phyloP scores from a whole-genome alignment of 2,329 filamentous ascomycete genomes.

The Ceratocystiopsis brevicomis region DNA sequence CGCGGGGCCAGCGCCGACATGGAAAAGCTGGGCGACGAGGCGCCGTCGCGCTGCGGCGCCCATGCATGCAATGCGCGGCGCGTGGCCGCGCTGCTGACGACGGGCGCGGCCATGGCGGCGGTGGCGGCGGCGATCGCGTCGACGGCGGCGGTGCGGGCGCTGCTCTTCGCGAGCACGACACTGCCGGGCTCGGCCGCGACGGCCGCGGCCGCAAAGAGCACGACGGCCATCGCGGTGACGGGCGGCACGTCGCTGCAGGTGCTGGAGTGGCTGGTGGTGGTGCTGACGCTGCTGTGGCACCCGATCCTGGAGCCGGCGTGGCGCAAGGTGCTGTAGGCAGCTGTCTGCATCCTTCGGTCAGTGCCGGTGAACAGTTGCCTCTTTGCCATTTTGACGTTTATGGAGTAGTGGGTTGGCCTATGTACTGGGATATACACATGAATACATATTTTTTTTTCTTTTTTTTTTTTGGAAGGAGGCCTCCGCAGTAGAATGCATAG shows the following conservation, averaged over 20 bases:
- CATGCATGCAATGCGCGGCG: slow-evolving; percentile 1
- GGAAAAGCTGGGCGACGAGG: background rate
- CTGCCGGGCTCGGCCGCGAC: slow-evolving; percentile 3
- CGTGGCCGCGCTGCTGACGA: slow-evolving; percentile 3
- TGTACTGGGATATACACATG: no score
- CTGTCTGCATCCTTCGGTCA: background rate
- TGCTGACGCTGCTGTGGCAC: slow-evolving; percentile 9
- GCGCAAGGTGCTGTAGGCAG: slow-evolving; percentile 1
- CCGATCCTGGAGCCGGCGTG: slow-evolving; percentile 6
- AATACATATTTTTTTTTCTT: no score
- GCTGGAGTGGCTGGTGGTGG: slow-evolving; percentile 10
- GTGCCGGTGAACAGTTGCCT: no score
- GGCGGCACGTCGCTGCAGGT: slow-evolving; percentile 8
- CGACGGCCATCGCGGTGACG: slow-evolving; percentile 1
- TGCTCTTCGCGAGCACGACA: slow-evolving; percentile 7
- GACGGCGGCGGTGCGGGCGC: slow-evolving; percentile 7
- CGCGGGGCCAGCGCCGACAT: background rate
- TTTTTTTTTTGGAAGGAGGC: no score
- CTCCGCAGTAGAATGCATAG: no score
- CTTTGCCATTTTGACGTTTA: no score
- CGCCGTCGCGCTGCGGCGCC: background rate
- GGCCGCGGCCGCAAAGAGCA: background rate
- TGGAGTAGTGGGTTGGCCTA: no score
- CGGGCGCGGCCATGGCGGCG: slow-evolving; percentile 5
- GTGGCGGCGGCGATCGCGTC: slow-evolving; percentile 7